phyloP scores from a whole-genome alignment of 441 rosid genomes.

The Metrosideros polymorpha region DNA sequence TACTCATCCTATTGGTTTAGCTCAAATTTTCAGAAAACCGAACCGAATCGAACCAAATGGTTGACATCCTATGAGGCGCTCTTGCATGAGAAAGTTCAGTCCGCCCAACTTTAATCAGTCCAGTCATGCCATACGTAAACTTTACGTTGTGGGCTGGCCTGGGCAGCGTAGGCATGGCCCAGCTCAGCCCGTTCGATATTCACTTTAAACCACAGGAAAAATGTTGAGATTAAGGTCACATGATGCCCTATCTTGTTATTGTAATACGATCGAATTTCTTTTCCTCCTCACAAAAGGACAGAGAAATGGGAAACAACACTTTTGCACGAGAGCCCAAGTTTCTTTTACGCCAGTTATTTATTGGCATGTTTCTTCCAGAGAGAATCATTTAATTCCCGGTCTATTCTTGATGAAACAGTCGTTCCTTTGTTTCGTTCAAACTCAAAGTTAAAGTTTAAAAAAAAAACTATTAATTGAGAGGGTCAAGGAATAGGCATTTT shows the following conservation, averaged over 20 bases:
- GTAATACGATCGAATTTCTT: background rate
- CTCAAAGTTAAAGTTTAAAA: background rate
- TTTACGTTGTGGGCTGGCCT: background rate
- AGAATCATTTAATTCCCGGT: background rate
- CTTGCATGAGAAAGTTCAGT: background rate
- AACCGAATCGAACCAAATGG: too few relatives aligned
- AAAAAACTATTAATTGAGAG: background rate
- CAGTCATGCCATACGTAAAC: background rate
- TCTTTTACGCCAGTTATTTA: background rate
- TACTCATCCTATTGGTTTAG: too few relatives aligned
- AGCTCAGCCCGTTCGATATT: background rate
- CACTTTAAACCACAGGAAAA: background rate
- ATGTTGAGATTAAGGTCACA: background rate
- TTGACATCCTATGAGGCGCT: too few relatives aligned
- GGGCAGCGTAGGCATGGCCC: background rate
- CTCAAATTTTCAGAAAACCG: too few relatives aligned
- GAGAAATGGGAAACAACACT: background rate
- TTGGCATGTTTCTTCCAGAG: background rate
- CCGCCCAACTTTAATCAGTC: background rate
- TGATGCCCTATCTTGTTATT: background rate
- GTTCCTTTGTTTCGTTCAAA: background rate
- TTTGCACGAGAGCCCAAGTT: background rate
- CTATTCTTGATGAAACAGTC: too few relatives aligned
- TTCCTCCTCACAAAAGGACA: background rate
- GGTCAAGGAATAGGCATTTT: background rate